phyloP scores from a whole-genome alignment of 192 early-diverging fungal species.

The Spinellus fusiger region DNA sequence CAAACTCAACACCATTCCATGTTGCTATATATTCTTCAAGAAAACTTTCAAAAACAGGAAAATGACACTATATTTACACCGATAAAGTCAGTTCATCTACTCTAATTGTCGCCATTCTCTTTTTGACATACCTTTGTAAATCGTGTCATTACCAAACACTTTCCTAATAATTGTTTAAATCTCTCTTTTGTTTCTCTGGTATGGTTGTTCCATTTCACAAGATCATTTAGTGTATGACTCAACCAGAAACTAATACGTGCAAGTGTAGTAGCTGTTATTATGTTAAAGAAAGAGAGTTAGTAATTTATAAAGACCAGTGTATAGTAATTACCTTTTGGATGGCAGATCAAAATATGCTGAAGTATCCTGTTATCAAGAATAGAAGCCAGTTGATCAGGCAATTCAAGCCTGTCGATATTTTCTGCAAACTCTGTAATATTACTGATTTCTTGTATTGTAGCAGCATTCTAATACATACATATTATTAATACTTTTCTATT shows the following conservation, averaged over 20 bases:
- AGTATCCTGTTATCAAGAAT: slow-evolving; percentile 39
- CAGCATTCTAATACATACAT: not conserved
- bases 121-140: slow-evolving; percentile 37
- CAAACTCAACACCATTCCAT: slow-evolving; percentile 45
- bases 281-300: not conserved
- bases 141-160: slow-evolving; percentile 31
- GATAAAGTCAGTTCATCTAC: not conserved
- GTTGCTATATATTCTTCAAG: slow-evolving; percentile 31
- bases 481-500: not conserved
- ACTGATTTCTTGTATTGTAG: slow-evolving; percentile 34
- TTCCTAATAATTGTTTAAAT: slow-evolving; percentile 30
- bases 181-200: slow-evolving; percentile 12
- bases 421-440: slow-evolving; percentile 35
- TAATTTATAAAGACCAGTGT: slow-evolving; percentile 2
- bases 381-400: slow-evolving; percentile 42
- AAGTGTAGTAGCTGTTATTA: slow-evolving; percentile 22
- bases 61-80: slow-evolving; percentile 26
- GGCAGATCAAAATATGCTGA: slow-evolving; percentile 43
- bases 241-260: slow-evolving; percentile 40
- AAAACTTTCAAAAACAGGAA: slow-evolving; percentile 47
- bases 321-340: slow-evolving; percentile 25
- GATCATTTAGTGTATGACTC: slow-evolving; percentile 41
- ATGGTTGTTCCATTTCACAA: slow-evolving; percentile 39
- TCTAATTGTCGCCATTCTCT: not conserved
- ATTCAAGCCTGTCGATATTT: slow-evolving; percentile 39